Evolutionary conservation across 2,329 filamentous ascomycete species (phyloP).

Genomic region (Rhynchosporium secalis): DNA sequence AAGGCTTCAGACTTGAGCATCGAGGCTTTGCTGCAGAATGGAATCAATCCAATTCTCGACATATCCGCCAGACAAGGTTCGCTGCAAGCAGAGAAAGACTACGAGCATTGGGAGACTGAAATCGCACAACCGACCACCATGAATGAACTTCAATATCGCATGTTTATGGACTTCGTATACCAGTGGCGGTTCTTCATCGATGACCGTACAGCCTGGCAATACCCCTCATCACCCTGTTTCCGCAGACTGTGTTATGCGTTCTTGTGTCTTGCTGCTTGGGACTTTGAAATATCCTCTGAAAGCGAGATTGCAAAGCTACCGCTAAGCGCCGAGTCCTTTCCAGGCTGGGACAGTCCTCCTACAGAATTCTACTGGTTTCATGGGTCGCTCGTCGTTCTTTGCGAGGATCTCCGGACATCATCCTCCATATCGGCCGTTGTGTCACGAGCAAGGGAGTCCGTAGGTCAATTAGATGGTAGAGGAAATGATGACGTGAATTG

Average conservation of each 20-base stretch:
- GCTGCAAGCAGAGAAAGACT: not conserved
- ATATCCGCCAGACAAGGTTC: not conserved
- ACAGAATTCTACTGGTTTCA: not conserved
- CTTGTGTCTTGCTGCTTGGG: not conserved
- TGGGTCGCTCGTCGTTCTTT: not conserved
- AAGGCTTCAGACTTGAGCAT: not conserved
- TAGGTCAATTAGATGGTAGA: not conserved
- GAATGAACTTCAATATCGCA: not conserved
- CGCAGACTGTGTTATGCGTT: not conserved
- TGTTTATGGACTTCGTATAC: not conserved
- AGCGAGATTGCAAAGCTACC: not conserved
- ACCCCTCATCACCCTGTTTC: not conserved
- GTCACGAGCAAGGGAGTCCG: not conserved
- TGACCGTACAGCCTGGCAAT: not conserved
- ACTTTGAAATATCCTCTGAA: not conserved
- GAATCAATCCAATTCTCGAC: not conserved
- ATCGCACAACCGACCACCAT: not conserved
- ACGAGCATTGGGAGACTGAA: not conserved
- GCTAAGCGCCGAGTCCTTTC: not conserved
- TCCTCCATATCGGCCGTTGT: not conserved
- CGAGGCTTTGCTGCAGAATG: not conserved
- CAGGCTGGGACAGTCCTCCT: not conserved
- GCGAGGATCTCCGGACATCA: not conserved
- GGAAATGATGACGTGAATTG: not conserved
- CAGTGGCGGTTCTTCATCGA: not conserved